Base-by-base conservation (phyloP, 1,139 yeast genomes). In the Kodamaea arcana region DNA sequence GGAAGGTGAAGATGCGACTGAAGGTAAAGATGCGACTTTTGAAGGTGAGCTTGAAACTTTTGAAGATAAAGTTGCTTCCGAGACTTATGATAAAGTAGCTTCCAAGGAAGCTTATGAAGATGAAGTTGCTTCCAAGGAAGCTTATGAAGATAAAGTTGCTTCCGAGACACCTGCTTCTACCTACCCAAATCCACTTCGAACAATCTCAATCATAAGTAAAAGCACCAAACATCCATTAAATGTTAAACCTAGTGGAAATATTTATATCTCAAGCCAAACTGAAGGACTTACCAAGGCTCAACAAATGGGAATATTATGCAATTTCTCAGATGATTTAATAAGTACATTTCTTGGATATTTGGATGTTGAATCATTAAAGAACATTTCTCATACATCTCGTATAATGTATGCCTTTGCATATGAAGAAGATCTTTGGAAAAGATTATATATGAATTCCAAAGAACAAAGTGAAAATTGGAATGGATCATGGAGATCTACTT, bases 391-490 rank as follows among this genome's bases (percentile, higher is more conserved):
- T 38, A 60, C 78, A 2, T 84, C 92, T 5, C 69, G 82, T 42
- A 67, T 78, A n/a, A 58, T 82, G 51, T 86, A 81, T 58, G 94
- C 88, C 1, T 82, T 74, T 50, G 50, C 77, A 12, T 79, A 76
- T 54, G 83, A 78, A 48, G 95, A 86, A 47, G 95, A 86, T 40
- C 46, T 82, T 15, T 86, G 95, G 95, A 81, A 82, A 50, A 71
- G 65, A 40, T 40, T 80, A 33, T 78, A 73, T 46, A 30, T 34
- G 38, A 14, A 33, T 35, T 31, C n/a, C n/a, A n/a, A n/a, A n/a
- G n/a, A n/a, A 16, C n/a, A n/a, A n/a, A n/a, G n/a, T n/a, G n/a
- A n/a, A n/a, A n/a, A n/a, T n/a, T 87, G 96, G 96, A 56, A 52
- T 28, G 95, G 95, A 0, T 72, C 86, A 1, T 87, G 96, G 96